Percentiles rank a stretch among this genome's conserved stretches.
phyloP scores from a whole-genome alignment of 2,329 filamentous ascomycete species.

The Colletotrichum truncatum region DNA sequence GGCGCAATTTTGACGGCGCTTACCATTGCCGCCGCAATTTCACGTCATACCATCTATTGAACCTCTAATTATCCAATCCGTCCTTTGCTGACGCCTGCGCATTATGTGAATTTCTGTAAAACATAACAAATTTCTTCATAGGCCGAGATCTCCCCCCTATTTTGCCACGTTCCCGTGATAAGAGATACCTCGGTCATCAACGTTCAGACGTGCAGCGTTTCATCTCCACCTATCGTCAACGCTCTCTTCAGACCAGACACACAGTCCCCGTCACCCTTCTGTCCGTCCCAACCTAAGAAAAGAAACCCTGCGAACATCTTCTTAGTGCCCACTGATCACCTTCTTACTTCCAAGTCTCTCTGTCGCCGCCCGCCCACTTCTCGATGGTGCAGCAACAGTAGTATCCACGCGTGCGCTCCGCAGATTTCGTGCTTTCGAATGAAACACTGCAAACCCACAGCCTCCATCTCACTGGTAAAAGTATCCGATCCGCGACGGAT shows the following conservation, averaged over 20 bases:
- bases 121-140: not conserved
- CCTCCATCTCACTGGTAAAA: not conserved
- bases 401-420: constrained; percentile 9
- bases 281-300: constrained; percentile 12
- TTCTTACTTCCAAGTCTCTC: not conserved
- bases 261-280: not conserved
- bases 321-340: constrained; percentile 7
- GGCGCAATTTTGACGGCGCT: constrained; percentile 5
- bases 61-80: not conserved
- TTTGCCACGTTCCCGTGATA: constrained; percentile 7
- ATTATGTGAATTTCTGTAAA: not conserved
- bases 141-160: not conserved
- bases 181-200: constrained; percentile 9
- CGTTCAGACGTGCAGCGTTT: constrained; percentile 30
- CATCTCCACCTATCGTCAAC: constrained; percentile 15
- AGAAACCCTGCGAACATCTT: constrained; percentile 26
- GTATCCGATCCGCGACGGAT: not conserved
- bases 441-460: constrained; percentile 9
- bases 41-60: not conserved
- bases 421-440: constrained; percentile 10
- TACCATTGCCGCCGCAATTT: constrained; percentile 7
- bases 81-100: not conserved
- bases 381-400: not conserved
- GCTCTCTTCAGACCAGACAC: constrained; percentile 21
- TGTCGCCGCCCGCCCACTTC: not conserved